Evolutionary conservation across 306 rosid genomes (phyloP), one percentile per base, ranked within the genome.

Genomic region (Fragaria iinumae): DNA sequence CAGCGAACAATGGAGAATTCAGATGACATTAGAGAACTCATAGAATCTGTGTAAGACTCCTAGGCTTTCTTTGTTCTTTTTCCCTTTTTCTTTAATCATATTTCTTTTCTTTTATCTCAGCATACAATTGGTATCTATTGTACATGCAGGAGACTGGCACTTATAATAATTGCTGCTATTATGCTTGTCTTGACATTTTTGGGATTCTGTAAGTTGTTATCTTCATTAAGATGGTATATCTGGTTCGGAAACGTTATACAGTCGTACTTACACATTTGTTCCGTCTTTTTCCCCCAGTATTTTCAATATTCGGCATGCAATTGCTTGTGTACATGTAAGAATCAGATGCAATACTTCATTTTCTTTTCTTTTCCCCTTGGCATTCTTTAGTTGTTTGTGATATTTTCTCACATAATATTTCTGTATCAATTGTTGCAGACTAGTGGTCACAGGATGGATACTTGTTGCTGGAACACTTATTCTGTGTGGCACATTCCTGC

Each of bases 381-480:
- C 52, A 52, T 5, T 21, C 4, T 21, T 2, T 1, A 43, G 27
- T 21, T 72, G 43, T 25, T 56, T 44, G 3, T 73, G 69, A 20
- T 62, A 29, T 12, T 75, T 63, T 55, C 69, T 81, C 41, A 66
- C 3, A 34, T 29, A 34, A 65, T 13, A 47, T 16, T 23, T 75
- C 27, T 25, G 52, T 34, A 38, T 57, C 38, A 44, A 64, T 71
- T 32, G 49, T 23, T 83, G 87, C 91, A 90, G 96, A 73, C 83
- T 90, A 59, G 76, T 88, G 76, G 74, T 88, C 76, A 45, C 87
- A 18, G 92, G 92, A 27, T 90, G 96, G 96, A 73, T 90, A 73
- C 83, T 90, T 32, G 90, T 90, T 12, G 71, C 91, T 3, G 82
- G 69, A 67, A 80, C 88, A 11, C 84, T 84, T 44, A 65, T 86